These are phyloP conservation scores for Aspergillus sp. DNA, from an alignment of 2,329 filamentous ascomycete species.

Conservation along the genomic window DNA sequence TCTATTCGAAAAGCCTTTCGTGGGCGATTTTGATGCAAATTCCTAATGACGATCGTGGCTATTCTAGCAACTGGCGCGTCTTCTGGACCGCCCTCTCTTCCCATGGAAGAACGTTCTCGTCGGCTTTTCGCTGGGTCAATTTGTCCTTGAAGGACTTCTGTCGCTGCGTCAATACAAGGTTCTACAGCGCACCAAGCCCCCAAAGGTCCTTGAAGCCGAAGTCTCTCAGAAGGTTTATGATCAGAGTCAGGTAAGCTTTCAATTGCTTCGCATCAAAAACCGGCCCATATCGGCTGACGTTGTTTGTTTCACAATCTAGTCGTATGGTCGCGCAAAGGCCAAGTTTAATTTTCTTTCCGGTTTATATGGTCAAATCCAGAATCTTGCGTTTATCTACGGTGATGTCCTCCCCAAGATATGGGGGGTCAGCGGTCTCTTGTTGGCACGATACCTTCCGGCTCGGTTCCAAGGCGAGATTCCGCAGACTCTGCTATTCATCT, in stretches of 20 bases:
- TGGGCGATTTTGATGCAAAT: not conserved
- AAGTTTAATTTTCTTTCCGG: constrained; percentile 80
- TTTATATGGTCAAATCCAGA: constrained; percentile 84
- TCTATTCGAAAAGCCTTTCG: not conserved
- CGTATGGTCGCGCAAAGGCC: constrained; percentile 93
- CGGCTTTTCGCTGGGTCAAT: constrained; percentile 90
- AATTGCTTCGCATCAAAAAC: not conserved
- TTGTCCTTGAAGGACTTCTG: constrained; percentile 84
- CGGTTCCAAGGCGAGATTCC: constrained; percentile 89
- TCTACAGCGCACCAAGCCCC: constrained; percentile 74
- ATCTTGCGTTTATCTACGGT: constrained; percentile 83
- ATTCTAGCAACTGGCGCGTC: constrained; percentile 67
- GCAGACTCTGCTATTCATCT: constrained; percentile 89
- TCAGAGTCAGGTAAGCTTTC: constrained; percentile 70
- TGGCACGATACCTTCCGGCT: constrained; percentile 71
- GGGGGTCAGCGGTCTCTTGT: constrained; percentile 73
- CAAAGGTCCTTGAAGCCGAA: constrained; percentile 83
- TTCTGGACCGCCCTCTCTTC: constrained; percentile 88
- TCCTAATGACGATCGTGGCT: constrained; percentile 16
- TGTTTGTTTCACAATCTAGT: constrained; percentile 46
- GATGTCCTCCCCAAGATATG: constrained; percentile 90
- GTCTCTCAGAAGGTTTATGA: constrained; percentile 89
- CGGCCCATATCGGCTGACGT: not conserved
- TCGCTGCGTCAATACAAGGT: constrained; percentile 87
- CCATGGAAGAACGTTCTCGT: constrained; percentile 97